Conservation (phyloP, 2,329 filamentous ascomycete genomes). For the Pseudogymnoascus sp. region DNA sequence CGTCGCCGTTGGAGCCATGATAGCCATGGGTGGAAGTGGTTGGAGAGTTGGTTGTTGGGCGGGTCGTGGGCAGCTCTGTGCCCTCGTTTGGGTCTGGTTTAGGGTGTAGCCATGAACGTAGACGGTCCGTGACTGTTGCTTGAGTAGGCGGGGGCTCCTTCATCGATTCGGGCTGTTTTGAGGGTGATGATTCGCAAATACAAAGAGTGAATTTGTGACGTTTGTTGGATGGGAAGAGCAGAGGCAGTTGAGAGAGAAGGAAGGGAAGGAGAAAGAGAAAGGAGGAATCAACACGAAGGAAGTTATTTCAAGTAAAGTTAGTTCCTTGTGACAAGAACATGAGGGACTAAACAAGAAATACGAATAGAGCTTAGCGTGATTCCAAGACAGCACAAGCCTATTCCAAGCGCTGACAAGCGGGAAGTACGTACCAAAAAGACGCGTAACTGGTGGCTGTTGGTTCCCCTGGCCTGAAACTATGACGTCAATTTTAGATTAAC, state of each 20-base stretch:
- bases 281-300: neutral
- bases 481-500: neutral
- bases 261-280: neutral
- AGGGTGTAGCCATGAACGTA: constrained; percentile 3
- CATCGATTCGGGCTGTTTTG: neutral
- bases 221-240: neutral
- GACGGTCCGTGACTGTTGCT: neutral
- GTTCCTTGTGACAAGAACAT: neutral
- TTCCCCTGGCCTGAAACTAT: neutral
- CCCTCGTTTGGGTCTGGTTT: neutral
- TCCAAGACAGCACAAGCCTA: neutral
- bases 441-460: neutral
- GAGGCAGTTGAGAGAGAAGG: neutral
- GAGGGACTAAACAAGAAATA: neutral
- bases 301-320: neutral
- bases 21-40: neutral
- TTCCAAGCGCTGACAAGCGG: neutral
- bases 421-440: neutral
- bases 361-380: neutral
- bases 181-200: neutral
- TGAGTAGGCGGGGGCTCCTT: constrained; percentile 1
- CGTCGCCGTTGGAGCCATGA: neutral
- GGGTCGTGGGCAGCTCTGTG: constrained; percentile 1
- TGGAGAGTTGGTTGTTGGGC: neutral
- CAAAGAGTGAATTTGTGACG: neutral